phyloP scores from a whole-genome alignment of 75 land plant genomes.

The Sequoiadendron giganteum region DNA sequence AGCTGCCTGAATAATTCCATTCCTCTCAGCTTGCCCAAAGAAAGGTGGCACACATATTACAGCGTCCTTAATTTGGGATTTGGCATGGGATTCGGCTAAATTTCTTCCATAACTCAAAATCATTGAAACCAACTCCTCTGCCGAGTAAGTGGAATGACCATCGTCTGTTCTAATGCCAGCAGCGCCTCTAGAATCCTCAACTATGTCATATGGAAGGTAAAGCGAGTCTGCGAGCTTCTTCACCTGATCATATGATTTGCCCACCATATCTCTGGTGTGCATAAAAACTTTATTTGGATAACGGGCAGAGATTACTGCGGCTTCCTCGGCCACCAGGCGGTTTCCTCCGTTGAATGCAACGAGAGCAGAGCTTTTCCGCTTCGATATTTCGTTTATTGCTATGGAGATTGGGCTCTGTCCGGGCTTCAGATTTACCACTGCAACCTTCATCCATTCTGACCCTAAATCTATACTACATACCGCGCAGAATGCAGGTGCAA shows the following conservation, averaged over 20 bases:
- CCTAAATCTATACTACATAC: conserved; percentile 88
- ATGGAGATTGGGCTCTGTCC: conserved; percentile 84
- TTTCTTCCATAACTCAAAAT: conserved; percentile 52
- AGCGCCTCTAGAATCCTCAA: conserved; percentile 63
- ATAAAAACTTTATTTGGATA: conserved; percentile 79
- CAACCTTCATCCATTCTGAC: conserved; percentile 93
- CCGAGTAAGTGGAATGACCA: conserved; percentile 38
- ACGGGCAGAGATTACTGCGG: conserved; percentile 69
- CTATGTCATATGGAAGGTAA: conserved; percentile 73
- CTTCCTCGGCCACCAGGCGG: conserved; percentile 85
- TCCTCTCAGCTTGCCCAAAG: conserved; percentile 89
- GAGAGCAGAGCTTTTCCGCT: conserved; percentile 86
- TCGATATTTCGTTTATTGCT: conserved; percentile 96
- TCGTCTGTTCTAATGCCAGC: conserved; percentile 52
- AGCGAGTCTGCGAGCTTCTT: conserved; percentile 22
- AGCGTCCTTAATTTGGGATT: conserved; percentile 67
- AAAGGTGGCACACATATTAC: conserved; percentile 85
- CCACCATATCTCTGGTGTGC: conserved; percentile 61
- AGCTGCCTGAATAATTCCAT: conserved; percentile 70
- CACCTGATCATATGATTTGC: conserved; percentile 43
- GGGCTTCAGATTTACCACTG: conserved; percentile 92
- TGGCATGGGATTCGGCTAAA: conserved; percentile 73
- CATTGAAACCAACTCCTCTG: conserved; percentile 90
- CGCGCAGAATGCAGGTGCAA: conserved; percentile 22
- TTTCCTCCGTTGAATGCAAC: conserved; percentile 70